Evolutionary conservation across 495 filamentous ascomycete genomes (phyloP).

Genomic region (Annulohypoxylon bovei): DNA sequence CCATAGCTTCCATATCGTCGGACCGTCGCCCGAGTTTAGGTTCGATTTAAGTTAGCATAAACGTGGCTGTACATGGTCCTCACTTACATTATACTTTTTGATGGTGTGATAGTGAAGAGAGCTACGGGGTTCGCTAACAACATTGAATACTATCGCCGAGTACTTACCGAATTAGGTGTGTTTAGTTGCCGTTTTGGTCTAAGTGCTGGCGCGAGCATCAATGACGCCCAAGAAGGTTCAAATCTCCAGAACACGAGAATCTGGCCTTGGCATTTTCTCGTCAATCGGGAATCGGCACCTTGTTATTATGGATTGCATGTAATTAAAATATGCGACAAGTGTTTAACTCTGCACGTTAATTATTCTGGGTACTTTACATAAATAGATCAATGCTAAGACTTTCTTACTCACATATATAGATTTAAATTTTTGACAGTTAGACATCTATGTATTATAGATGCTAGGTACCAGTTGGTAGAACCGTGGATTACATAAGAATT

Average conservation of each 20-base stretch:
- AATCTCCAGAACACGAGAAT: constrained; percentile 39
- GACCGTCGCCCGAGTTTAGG: not conserved
- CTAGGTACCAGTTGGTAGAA: not conserved
- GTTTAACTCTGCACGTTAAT: not conserved
- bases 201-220: constrained; percentile 9
- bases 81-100: not conserved
- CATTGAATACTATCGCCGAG: not conserved
- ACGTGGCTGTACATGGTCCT: constrained; percentile 7
- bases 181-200: not conserved
- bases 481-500: not conserved
- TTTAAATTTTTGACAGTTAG: not conserved
- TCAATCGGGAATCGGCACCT: constrained; percentile 25
- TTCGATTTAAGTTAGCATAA: constrained; percentile 1
- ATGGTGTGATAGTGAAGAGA: not conserved
- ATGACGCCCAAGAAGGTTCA: constrained; percentile 5
- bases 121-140: not conserved
- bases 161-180: constrained; percentile 6
- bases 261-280: constrained; percentile 26
- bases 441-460: not conserved
- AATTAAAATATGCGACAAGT: constrained; percentile 8
- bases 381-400: not conserved
- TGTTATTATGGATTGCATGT: constrained; percentile 2
- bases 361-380: not conserved
- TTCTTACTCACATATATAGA: not conserved
- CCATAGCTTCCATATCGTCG: not conserved